Evolutionary conservation across 2,329 filamentous ascomycete species (phyloP).

Genomic region (Fusarium drepaniforme): DNA sequence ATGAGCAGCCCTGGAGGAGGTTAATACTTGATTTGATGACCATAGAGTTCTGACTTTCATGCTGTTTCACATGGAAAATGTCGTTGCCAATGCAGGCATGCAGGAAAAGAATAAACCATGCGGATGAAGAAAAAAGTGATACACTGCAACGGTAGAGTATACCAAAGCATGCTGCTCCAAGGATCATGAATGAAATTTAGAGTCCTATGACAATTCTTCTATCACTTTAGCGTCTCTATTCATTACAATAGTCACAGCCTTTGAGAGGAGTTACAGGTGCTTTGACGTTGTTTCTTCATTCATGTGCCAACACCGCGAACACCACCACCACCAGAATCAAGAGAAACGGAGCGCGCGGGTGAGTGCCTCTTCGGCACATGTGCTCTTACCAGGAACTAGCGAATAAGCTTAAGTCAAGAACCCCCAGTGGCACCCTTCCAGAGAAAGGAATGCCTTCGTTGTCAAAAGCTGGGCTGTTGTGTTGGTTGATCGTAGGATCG

Average conservation of each 20-base stretch:
- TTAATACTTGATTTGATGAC: neutral
- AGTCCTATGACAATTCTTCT: neutral
- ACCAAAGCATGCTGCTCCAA: neutral
- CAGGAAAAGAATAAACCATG: neutral
- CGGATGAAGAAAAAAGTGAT: neutral
- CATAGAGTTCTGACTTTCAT: neutral
- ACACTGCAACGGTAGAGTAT: neutral
- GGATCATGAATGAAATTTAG: neutral
- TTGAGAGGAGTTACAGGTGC: neutral
- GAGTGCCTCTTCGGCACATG: neutral
- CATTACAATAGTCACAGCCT: no score
- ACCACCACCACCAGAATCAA: neutral
- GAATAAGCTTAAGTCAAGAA: neutral
- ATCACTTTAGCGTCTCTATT: neutral
- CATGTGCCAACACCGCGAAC: neutral
- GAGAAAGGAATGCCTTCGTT: neutral
- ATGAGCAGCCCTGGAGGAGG: neutral
- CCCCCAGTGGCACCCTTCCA: neutral
- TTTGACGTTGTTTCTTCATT: neutral
- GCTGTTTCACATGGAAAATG: neutral
- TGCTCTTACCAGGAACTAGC: neutral
- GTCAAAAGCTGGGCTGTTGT: neutral
- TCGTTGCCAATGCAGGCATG: neutral
- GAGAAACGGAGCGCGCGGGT: neutral
- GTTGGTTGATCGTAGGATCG: constrained; percentile 1